These are phyloP conservation scores for Glaciozyma antarctica DNA, from an alignment of 768 basidiomycete species.

Conservation along the genomic window DNA sequence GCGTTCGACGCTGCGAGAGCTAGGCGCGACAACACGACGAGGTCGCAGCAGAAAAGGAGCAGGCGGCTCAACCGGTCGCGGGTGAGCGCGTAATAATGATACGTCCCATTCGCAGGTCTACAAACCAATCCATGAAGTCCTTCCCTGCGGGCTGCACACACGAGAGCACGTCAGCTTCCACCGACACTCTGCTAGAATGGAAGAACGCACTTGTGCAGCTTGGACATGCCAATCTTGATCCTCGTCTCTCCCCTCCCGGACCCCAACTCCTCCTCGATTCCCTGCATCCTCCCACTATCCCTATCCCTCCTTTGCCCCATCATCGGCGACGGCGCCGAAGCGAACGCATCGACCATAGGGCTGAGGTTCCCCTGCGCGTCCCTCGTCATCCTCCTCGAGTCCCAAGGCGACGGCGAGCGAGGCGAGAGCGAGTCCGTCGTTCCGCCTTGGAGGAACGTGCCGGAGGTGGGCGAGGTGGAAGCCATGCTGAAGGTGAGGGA, in stretches of 20 bases:
- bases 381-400: not conserved
- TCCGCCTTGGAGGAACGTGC: conserved; percentile 2
- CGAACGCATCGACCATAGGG: conserved; percentile 22
- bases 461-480: conserved; percentile 37
- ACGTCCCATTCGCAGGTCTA: too few species aligned
- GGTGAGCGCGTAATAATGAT: too few species aligned
- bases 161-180: too few species aligned
- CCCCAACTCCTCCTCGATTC: conserved; percentile 25
- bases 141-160: too few species aligned
- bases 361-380: not conserved
- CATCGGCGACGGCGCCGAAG: conserved; percentile 26
- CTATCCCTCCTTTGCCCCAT: conserved; percentile 1
- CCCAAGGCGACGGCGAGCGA: conserved; percentile 4
- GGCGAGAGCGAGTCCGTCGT: conserved; percentile 19
- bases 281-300: conserved; percentile 20
- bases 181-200: conserved; percentile 1
- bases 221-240: conserved; percentile 45
- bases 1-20: too few species aligned
- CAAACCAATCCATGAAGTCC: too few species aligned
- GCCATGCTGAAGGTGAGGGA: conserved; percentile 29
- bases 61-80: too few species aligned
- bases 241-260: conserved; percentile 6
- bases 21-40: too few species aligned
- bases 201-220: conserved; percentile 43
- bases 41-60: too few species aligned